Percentiles rank a stretch among this genome's conserved stretches.
Evolutionary conservation across 169 alveolate genomes (phyloP).

Genomic region (Plasmodium fragile): DNA sequence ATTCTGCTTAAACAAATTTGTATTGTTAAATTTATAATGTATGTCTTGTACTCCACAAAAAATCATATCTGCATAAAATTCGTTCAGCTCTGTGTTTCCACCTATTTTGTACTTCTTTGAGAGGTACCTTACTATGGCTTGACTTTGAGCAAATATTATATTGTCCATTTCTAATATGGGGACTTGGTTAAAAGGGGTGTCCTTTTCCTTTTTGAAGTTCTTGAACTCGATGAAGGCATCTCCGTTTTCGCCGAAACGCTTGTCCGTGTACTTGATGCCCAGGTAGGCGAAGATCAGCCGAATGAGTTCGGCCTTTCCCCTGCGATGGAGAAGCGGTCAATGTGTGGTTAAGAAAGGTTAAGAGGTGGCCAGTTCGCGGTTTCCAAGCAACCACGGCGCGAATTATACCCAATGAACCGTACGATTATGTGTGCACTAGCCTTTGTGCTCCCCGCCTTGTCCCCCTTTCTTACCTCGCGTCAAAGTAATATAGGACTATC

Average conservation of each 20-base stretch:
- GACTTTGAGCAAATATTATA: conserved; percentile 60
- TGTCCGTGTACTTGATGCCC: conserved; percentile 44
- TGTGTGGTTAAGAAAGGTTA: neutral
- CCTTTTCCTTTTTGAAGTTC: conserved; percentile 67
- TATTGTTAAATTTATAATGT: conserved; percentile 70
- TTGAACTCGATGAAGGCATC: conserved; percentile 69
- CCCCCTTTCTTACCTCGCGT: conserved; percentile 53
- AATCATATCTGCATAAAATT: conserved; percentile 70
- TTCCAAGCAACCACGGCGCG: neutral
- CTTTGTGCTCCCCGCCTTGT: neutral
- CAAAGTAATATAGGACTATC: conserved; percentile 48
- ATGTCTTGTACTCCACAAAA: conserved; percentile 75
- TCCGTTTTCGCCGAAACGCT: conserved; percentile 62
- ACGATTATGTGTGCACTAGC: neutral
- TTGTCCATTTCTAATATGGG: conserved; percentile 49
- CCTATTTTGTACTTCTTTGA: conserved; percentile 60
- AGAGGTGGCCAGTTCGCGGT: neutral
- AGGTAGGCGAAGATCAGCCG: conserved; percentile 61
- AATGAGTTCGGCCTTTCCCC: conserved; percentile 64
- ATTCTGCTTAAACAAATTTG: conserved; percentile 71
- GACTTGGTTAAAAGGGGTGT: conserved; percentile 61
- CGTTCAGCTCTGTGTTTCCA: conserved; percentile 55
- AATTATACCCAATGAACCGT: neutral
- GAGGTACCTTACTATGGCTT: conserved; percentile 65
- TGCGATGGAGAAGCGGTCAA: neutral